phyloP scores from a whole-genome alignment of 2,329 filamentous ascomycete species.

The Xylariaceae sp. region DNA sequence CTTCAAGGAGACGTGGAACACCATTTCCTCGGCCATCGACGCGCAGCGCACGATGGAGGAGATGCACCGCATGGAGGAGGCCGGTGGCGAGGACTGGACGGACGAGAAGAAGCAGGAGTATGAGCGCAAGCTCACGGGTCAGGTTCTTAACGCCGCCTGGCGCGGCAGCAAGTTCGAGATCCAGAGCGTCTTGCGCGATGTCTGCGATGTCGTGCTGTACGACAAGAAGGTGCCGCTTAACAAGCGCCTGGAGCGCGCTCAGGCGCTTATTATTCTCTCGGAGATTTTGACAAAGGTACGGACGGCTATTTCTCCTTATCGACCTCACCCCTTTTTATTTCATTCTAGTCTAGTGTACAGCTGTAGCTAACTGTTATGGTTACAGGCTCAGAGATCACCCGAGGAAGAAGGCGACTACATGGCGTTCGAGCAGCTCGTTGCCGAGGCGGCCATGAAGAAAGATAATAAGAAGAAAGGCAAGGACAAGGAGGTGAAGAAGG shows the following conservation, averaged over 20 bases:
- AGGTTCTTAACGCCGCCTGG: conserved; percentile 97
- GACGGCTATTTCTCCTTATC: not conserved
- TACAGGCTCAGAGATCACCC: conserved; percentile 75
- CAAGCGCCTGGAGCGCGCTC: conserved; percentile 86
- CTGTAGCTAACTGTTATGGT: conserved; percentile 8
- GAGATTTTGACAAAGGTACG: conserved; percentile 83
- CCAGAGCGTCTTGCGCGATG: conserved; percentile 88
- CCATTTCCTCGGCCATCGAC: conserved; percentile 91
- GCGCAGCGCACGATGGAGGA: conserved; percentile 98
- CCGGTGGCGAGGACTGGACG: conserved; percentile 94
- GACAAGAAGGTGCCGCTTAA: conserved; percentile 70
- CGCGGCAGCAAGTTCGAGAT: conserved; percentile 96
- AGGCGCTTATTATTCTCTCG: conserved; percentile 82
- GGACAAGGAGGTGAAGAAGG: conserved; percentile 44
- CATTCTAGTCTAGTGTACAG: not conserved
- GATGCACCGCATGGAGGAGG: conserved; percentile 94
- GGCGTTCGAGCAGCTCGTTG: conserved; percentile 96
- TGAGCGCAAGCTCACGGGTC: conserved; percentile 91
- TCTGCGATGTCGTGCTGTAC: conserved; percentile 83
- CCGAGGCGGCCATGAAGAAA: conserved; percentile 93
- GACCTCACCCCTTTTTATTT: not conserved
- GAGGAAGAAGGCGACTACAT: conserved; percentile 99
- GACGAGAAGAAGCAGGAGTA: conserved; percentile 96
- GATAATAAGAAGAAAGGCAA: conserved; percentile 67
- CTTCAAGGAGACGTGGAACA: conserved; percentile 98